Evolutionary conservation across 208 protist species (phyloP), one percentile per base, ranked within the genome.

Genomic region (Crithidia mellificae): DNA sequence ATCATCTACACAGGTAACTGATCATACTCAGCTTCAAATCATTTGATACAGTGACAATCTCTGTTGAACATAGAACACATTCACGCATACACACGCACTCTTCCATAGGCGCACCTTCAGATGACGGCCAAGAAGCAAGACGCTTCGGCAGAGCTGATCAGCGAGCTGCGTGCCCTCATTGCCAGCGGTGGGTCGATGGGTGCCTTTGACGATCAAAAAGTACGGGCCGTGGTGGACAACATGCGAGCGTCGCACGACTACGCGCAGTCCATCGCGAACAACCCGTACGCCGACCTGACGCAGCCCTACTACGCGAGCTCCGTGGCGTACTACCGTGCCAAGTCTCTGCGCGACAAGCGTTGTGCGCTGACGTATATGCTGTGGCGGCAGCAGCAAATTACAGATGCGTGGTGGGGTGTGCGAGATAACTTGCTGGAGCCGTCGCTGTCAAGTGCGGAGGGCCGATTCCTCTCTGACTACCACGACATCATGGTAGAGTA

Each of bases 401-500:
- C 81, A 4, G 75, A 85, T 5, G 70, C 81, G 29, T 95, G 90
- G 88, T 95, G 90, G 88, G 63, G 81, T 12, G 78, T 89, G 19
- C 72, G 66, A 49, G 90, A 95, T 44, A 92, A 95, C 54, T 46
- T 63, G 50, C 54, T 93, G n/a, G 68, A 69, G 29, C 63, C 70
- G 19, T 66, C 77, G 24, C 74, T 95, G 2, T 68, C 83, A 6
- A 55, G 76, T 39, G 68, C 77, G n/a, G 87, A 95, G 63, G 44
- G 50, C n/a, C 50, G 58, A 2, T 95, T 91, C 61, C 58, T 92
- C n/a, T 61, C 79, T n/a, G 80, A 90, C 53, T 93, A 92, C 71
- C 82, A 92, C 68, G 53, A 78, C 39, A 71, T 77, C 34, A 93
- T 95, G 87, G 87, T 92, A 34, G 87, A 93, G 54, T 95, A 95